Evolutionary conservation across 345 rosid species (phyloP), one percentile per base, ranked within the genome.

Genomic region (Conringia planisiliqua): DNA sequence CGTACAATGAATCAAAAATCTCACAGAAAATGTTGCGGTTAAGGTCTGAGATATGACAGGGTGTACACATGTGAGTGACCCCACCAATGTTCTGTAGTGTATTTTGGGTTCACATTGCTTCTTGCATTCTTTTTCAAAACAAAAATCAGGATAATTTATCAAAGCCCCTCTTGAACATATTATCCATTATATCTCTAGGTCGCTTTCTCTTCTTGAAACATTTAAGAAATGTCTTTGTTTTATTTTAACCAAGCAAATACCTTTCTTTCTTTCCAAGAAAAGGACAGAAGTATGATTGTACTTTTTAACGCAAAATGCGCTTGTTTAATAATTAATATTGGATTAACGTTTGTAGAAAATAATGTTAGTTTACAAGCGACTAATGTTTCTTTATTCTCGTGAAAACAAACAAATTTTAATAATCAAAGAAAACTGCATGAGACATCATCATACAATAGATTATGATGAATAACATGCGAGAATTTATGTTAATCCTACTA

Each of bases 31-130:
- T 47, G 11, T 47, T 74, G 72, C 6, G 40, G 68, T 38, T 66
- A 62, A 48, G 27, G 61, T 44, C 67, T 47, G 73, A 47, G 73
- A 66, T 38, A 40, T 75, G 74, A 61, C 74, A 75, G 74, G 30
- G 39, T 75, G 69, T 60, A 30, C 79, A 75, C 79, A 75, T 75
- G 79, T 68, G 79, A 68, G 32, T 61, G 79, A 61, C 74, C 79
- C 79, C 10, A 68, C 79, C 57, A 68, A 35, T 32, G 56, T 42
- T 51, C 52, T 52, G 63, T 61, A 61, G 22, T 61, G 35, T 63
- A 75, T 60, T 22, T 61, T 42, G 62, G 46, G 38, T 68, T 66
- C 61, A 66, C 72, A 66, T 47, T 68, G 62, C 16, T 46, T 4
- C 36, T 59, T 54, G 16, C 36, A 55, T 56, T 39, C 2, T 8